Evolutionary conservation across 2,329 filamentous ascomycete genomes (phyloP).

Genomic region (Clarireedia monteithiana): DNA sequence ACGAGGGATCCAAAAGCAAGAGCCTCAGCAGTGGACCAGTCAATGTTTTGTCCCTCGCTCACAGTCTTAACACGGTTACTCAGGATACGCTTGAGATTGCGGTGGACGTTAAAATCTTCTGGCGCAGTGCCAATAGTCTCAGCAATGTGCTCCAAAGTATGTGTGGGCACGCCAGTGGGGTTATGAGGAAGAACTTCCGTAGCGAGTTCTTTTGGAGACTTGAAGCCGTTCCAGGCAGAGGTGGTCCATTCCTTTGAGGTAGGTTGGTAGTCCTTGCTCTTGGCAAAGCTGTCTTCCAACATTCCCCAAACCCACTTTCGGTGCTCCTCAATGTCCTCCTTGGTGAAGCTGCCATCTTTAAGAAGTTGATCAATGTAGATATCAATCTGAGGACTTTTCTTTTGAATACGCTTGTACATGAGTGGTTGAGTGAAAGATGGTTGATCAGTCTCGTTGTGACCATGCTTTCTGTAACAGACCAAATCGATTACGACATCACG

Average conservation of each 20-base stretch:
- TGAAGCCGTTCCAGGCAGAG: constrained; percentile 98
- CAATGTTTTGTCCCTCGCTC: constrained; percentile 85
- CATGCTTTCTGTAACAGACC: constrained; percentile 97
- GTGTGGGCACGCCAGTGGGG: constrained; percentile 69
- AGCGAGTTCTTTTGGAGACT: constrained; percentile 94
- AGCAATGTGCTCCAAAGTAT: constrained; percentile 74
- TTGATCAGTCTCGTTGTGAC: constrained; percentile 99
- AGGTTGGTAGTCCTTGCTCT: constrained; percentile 95
- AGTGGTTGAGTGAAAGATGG: constrained; percentile 98
- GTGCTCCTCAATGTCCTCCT: constrained; percentile 97
- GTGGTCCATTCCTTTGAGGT: constrained; percentile 98
- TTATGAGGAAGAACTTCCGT: constrained; percentile 90
- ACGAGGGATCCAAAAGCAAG: constrained; percentile 89
- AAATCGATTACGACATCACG: constrained; percentile 97
- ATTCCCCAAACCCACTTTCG: constrained; percentile 99
- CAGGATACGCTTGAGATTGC: constrained; percentile 95
- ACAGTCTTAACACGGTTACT: constrained; percentile 85
- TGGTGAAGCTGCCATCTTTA: constrained; percentile 88
- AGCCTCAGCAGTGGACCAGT: constrained; percentile 96
- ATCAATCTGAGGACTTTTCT: constrained; percentile 77
- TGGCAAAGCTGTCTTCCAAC: constrained; percentile 94
- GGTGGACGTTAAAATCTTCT: constrained; percentile 82
- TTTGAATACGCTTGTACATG: constrained; percentile 97
- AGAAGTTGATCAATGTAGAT: constrained; percentile 89
- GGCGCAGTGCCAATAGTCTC: constrained; percentile 70